phyloP scores from a whole-genome alignment of 2,329 filamentous ascomycete species.

The Penicillium oxalicum region DNA sequence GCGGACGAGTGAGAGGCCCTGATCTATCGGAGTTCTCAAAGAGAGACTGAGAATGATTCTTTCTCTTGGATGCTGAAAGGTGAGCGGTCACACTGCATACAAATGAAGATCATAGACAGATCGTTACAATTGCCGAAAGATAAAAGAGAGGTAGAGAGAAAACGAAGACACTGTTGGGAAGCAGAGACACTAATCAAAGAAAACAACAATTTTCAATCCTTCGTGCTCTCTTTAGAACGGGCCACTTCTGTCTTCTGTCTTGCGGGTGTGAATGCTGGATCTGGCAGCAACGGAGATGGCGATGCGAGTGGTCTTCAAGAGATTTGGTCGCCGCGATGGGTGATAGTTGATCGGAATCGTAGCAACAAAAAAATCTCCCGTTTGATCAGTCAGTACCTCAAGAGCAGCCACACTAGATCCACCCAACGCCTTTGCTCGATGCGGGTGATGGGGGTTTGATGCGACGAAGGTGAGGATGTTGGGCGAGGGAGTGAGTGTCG shows the following conservation, averaged over 20 bases:
- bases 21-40: constrained; percentile 23
- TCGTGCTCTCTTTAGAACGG: constrained; percentile 11
- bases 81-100: constrained; percentile 30
- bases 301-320: not conserved
- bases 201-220: constrained; percentile 14
- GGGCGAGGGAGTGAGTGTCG: constrained; percentile 2
- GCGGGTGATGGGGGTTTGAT: not conserved
- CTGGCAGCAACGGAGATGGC: not conserved
- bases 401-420: too few species aligned
- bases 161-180: constrained; percentile 16
- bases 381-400: too few species aligned
- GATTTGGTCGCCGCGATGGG: too few species aligned
- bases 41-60: constrained; percentile 22
- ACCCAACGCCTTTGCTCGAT: not conserved
- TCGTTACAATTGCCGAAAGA: constrained; percentile 24
- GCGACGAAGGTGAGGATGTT: not conserved
- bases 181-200: constrained; percentile 10
- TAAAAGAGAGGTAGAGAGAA: constrained; percentile 2
- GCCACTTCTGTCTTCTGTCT: constrained; percentile 12
- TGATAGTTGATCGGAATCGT: too few species aligned
- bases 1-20: constrained; percentile 18
- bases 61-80: constrained; percentile 23
- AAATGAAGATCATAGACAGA: constrained; percentile 27
- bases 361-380: too few species aligned
- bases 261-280: constrained; percentile 4